These are phyloP conservation scores for Calonectria pteridis DNA, from an alignment of 2,329 filamentous ascomycete genomes.

Conservation along the genomic window DNA sequence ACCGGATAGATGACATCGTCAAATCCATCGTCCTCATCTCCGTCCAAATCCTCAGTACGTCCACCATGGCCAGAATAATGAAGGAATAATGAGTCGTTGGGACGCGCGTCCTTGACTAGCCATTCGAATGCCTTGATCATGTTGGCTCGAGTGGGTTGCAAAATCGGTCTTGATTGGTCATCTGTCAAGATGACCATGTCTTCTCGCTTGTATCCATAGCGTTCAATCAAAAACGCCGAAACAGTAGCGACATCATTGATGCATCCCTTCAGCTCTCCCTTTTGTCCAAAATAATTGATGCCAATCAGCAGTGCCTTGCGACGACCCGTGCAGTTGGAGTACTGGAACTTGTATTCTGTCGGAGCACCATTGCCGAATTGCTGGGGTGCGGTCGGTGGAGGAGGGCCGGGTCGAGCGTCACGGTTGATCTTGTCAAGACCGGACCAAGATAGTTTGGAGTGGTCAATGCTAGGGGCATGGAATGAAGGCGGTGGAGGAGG, in stretches of 20 bases:
- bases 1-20: slow-evolving; percentile 86
- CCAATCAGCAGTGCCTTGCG: slow-evolving; percentile 82
- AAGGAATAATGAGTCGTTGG: slow-evolving; percentile 83
- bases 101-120: slow-evolving; percentile 77
- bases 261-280: slow-evolving; percentile 79
- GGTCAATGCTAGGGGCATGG: slow-evolving; percentile 57
- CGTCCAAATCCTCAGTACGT: slow-evolving; percentile 79
- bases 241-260: slow-evolving; percentile 87
- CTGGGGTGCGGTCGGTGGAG: slow-evolving; percentile 64
- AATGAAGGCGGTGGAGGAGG: slow-evolving; percentile 53
- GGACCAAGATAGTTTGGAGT: slow-evolving; percentile 60
- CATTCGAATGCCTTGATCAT: slow-evolving; percentile 82
- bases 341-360: slow-evolving; percentile 77
- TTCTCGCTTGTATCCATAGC: slow-evolving; percentile 79
- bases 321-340: slow-evolving; percentile 79
- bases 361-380: slow-evolving; percentile 77
- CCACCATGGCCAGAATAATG: slow-evolving; percentile 84
- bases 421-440: slow-evolving; percentile 38
- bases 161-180: slow-evolving; percentile 77
- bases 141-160: slow-evolving; percentile 80
- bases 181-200: slow-evolving; percentile 86
- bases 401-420: slow-evolving; percentile 50
- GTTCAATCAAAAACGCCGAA: slow-evolving; percentile 75
- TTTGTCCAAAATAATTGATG: slow-evolving; percentile 84
- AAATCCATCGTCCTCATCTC: slow-evolving; percentile 82